These are phyloP conservation scores for Pilatotrama ljubarskyi DNA, from an alignment of 768 basidiomycete species.

Conservation along the genomic window DNA sequence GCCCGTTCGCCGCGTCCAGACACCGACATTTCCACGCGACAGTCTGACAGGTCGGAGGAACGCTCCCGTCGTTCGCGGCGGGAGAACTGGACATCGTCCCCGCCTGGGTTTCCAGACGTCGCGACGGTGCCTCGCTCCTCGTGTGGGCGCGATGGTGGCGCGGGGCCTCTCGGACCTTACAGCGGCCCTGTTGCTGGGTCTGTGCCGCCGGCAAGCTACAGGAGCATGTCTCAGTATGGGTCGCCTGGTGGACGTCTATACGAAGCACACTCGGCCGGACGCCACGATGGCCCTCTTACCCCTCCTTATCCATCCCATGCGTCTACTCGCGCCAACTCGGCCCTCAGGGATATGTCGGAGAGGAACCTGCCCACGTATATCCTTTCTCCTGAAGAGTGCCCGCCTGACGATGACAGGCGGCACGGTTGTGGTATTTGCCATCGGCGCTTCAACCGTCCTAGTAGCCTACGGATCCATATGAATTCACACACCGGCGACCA, in stretches of 20 bases:
- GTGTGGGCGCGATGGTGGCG: neutral
- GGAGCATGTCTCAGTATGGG: neutral
- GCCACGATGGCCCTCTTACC: neutral
- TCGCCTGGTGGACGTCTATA: neutral
- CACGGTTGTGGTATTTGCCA: constrained; percentile 45
- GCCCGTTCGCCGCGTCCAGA: neutral
- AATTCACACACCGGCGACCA: constrained; percentile 69
- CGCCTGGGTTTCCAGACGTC: neutral
- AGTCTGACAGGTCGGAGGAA: neutral
- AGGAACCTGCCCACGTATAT: constrained; percentile 10
- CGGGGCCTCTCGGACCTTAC: neutral
- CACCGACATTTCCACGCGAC: neutral
- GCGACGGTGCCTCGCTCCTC: neutral
- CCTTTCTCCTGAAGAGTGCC: constrained; percentile 13
- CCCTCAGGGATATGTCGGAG: neutral
- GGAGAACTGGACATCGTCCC: neutral
- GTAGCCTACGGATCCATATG: constrained; percentile 62
- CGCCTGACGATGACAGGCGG: constrained; percentile 25
- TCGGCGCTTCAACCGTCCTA: constrained; percentile 67
- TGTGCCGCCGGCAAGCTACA: neutral
- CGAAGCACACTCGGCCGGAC: neutral
- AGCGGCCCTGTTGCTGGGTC: neutral
- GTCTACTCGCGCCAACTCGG: neutral
- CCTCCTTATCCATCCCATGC: neutral
- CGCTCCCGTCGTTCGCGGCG: neutral